Conservation (phyloP, 2,329 filamentous ascomycete genomes). For the Capronia americana region DNA sequence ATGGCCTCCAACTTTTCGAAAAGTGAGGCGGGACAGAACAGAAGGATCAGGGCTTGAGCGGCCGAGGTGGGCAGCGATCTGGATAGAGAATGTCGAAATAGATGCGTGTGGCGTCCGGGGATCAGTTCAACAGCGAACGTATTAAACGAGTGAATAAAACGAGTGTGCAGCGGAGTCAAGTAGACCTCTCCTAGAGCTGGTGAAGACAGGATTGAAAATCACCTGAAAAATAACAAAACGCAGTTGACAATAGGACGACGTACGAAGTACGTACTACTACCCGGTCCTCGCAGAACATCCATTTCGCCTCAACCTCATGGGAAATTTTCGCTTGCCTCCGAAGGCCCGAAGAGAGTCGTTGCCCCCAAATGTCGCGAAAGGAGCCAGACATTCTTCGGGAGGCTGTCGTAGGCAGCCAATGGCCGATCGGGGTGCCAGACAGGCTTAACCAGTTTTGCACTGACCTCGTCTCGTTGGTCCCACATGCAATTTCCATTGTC, state of each 20-base stretch:
- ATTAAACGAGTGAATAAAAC: slow-evolving; percentile 4
- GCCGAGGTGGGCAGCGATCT: neutral
- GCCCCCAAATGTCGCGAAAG: slow-evolving; percentile 12
- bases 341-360: neutral
- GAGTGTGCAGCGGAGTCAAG: slow-evolving; percentile 9
- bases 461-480: slow-evolving; percentile 1
- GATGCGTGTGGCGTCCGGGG: neutral
- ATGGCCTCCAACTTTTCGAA: slow-evolving; percentile 45
- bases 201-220: neutral
- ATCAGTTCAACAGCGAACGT: neutral
- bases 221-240: slow-evolving; percentile 1
- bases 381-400: neutral
- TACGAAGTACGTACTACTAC: neutral
- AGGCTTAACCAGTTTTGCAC: slow-evolving; percentile 14
- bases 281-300: neutral
- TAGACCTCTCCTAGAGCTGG: slow-evolving; percentile 4
- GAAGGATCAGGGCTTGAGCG: neutral
- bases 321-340: neutral
- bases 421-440: neutral
- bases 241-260: neutral
- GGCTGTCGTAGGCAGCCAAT: slow-evolving; percentile 12
- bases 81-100: neutral
- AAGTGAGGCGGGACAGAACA: neutral
- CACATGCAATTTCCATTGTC: slow-evolving; percentile 12
- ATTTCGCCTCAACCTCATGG: neutral